Percentiles rank a stretch among this genome's conserved stretches.
Evolutionary conservation across 2,329 filamentous ascomycete species (phyloP).

Genomic region (Leptodontidium sp.): DNA sequence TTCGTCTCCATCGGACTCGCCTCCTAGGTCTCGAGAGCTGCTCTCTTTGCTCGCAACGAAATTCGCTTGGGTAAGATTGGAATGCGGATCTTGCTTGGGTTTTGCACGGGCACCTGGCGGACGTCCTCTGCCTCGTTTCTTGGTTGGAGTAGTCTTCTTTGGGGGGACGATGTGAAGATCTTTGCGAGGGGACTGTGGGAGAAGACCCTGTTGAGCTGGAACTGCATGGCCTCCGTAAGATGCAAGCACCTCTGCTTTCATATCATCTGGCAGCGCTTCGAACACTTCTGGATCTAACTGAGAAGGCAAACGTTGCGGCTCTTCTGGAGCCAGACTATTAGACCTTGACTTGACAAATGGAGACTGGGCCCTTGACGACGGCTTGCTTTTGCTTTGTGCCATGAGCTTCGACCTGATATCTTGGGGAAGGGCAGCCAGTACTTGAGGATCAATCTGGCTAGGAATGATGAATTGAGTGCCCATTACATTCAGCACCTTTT

Average conservation of each 20-base stretch:
- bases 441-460: slow-evolving; percentile 79
- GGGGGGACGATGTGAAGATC: slow-evolving; percentile 56
- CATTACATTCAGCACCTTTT: slow-evolving; percentile 76
- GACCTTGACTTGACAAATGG: slow-evolving; percentile 45
- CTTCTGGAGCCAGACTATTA: slow-evolving; percentile 35
- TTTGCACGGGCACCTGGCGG: slow-evolving; percentile 46
- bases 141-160: slow-evolving; percentile 62
- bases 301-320: slow-evolving; percentile 60
- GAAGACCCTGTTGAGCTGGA: slow-evolving; percentile 47
- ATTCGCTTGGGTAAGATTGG: slow-evolving; percentile 76
- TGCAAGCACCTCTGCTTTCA: slow-evolving; percentile 83
- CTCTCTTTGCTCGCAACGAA: slow-evolving; percentile 61
- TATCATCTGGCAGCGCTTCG: slow-evolving; percentile 81
- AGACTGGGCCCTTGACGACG: slow-evolving; percentile 42
- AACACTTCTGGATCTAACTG: slow-evolving; percentile 89
- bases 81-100: slow-evolving; percentile 58
- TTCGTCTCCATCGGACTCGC: slow-evolving; percentile 28
- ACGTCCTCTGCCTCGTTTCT: slow-evolving; percentile 64
- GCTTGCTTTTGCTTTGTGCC: slow-evolving; percentile 56
- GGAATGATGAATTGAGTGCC: slow-evolving; percentile 95
- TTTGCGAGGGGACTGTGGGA: slow-evolving; percentile 62
- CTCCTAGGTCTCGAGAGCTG: slow-evolving; percentile 37
- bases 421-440: slow-evolving; percentile 82
- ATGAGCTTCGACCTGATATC: slow-evolving; percentile 83
- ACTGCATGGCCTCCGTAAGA: slow-evolving; percentile 61